Evolutionary conservation across 2,329 filamentous ascomycete genomes (phyloP).

Genomic region (Diaporthe citri): DNA sequence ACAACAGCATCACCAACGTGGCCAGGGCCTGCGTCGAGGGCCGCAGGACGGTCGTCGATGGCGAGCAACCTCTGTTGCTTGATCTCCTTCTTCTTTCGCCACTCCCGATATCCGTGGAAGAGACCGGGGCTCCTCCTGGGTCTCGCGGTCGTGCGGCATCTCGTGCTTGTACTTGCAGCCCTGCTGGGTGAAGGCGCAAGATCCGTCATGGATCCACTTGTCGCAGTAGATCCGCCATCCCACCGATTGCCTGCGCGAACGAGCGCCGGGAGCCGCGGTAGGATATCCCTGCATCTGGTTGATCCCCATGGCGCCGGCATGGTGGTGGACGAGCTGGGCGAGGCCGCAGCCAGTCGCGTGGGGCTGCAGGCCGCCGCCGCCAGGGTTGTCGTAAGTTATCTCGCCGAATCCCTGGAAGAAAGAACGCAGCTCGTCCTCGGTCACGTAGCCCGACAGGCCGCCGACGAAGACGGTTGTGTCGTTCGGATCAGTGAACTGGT

Average conservation of each 20-base stretch:
- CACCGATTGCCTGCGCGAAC: fast-evolving
- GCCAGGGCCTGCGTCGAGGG: background rate
- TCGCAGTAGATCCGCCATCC: conserved; percentile 78
- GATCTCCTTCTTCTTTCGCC: conserved; percentile 69
- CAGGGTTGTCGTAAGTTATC: background rate
- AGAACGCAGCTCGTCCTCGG: conserved; percentile 65
- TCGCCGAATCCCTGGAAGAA: background rate
- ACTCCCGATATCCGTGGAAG: conserved; percentile 51
- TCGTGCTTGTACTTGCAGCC: conserved; percentile 82
- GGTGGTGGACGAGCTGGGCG: background rate
- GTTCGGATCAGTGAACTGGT: conserved; percentile 99
- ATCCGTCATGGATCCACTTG: conserved; percentile 88
- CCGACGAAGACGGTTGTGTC: conserved; percentile 99
- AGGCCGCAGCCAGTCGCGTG: background rate
- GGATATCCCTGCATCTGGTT: background rate
- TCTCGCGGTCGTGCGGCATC: background rate
- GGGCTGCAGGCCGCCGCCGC: background rate
- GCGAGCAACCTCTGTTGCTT: conserved; percentile 49
- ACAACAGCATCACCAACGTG: background rate
- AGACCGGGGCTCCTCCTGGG: conserved; percentile 39
- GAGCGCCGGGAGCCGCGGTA: no score
- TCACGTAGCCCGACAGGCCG: conserved; percentile 96
- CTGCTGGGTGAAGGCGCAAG: conserved; percentile 86
- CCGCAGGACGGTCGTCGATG: conserved; percentile 20
- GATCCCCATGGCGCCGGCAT: background rate